Base-by-base conservation (phyloP, 1,139 yeast species). In the Starmera stellimalicola region DNA sequence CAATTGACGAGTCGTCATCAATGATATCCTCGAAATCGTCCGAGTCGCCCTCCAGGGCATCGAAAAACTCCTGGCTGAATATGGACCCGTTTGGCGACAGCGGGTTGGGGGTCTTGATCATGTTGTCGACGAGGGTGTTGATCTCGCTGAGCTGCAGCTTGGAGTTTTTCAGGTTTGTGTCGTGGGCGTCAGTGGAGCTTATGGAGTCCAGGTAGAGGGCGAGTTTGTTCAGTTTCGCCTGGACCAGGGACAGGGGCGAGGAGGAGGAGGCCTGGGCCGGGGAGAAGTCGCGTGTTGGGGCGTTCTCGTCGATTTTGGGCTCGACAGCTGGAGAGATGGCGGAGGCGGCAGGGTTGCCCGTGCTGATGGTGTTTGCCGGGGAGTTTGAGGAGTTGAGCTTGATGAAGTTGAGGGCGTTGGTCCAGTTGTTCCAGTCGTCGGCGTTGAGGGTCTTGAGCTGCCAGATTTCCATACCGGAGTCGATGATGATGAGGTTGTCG, bases 391-490 rank as follows among this genome's bases (percentile, higher is more conserved):
- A 28, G 19, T 40, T 40, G 18, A 43, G 33, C 32, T 48, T 48
- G 27, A 48, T 47, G 27, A 47, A 48, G 30, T 48, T 42, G 43
- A 87, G 70, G 0, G 95, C 94, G 32, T 75, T 69, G 8, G 82
- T 73, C 98, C 98, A 91, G 8, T 74, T 67, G 29, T 73, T 69
- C 66, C 87, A 91, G 44, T 83, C 91, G 5, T 66, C 63, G 12
- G 57, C 57, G 36, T 69, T 74, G 29, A 69, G 60, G 0, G 96
- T 84, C 47, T 81, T 82, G 42, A 91, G 63, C 32, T 75, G 77
- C 98, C 98, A 91, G 12, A 84, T 77, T 54, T 91, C 98, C 77
- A 91, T 79, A 3, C 98, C 98, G 0, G 96, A 85, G 55, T 91
- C 97, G 42, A 91, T 70, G 34, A 81, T 78, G 32, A 91, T 76